These are phyloP conservation scores for Perilla frutescens DNA, from an alignment of 257 asterid species.

Conservation along the genomic window DNA sequence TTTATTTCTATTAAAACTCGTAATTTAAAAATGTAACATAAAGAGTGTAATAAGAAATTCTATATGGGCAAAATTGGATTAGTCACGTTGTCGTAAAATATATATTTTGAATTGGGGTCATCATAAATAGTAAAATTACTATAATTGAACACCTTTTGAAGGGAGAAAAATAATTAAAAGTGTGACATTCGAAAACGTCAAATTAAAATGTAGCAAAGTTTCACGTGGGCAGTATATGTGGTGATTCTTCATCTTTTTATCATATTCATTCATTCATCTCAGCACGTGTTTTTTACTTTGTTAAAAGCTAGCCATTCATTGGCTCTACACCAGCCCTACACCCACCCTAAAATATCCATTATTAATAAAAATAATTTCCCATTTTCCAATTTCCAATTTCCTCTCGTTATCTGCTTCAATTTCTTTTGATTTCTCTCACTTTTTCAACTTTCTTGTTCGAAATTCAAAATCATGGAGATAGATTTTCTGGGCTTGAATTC, in stretches of 20 bases:
- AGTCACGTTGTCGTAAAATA: not conserved
- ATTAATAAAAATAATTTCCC: not conserved
- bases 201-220: slow-evolving; percentile 16
- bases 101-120: not conserved
- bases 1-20: too few species aligned
- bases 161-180: not conserved
- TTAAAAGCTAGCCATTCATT: slow-evolving; percentile 45
- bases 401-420: not conserved
- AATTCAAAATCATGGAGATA: slow-evolving; percentile 43
- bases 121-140: not conserved
- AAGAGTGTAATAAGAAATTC: too few species aligned
- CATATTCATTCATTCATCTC: slow-evolving; percentile 25
- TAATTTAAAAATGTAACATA: too few species aligned
- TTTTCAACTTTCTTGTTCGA: not conserved
- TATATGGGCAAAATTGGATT: not conserved
- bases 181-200: not conserved
- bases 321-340: slow-evolving; percentile 14
- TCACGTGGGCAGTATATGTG: slow-evolving; percentile 40
- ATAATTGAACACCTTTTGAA: not conserved
- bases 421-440: not conserved
- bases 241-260: slow-evolving; percentile 24
- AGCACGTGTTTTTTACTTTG: slow-evolving; percentile 55
- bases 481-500: slow-evolving; percentile 54
- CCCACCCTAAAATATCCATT: slow-evolving; percentile 30
- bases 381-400: not conserved